These are phyloP conservation scores for Rhodotorula sp. DNA, from an alignment of 1,284 basidiomycete species.

Conservation along the genomic window DNA sequence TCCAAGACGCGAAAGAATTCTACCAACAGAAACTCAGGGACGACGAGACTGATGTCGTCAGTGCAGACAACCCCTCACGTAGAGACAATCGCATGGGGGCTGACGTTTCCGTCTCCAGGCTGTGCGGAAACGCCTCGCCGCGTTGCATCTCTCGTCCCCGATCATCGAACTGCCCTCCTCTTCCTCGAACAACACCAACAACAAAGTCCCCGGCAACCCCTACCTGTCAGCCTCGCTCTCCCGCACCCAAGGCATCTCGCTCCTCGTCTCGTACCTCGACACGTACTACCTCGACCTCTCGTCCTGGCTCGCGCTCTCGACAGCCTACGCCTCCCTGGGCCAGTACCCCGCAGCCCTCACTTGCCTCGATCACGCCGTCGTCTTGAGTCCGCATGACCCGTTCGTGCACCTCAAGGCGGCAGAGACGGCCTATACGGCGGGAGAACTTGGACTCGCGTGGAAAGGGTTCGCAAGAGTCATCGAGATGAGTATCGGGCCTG, in stretches of 20 bases:
- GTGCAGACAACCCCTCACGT: constrained; percentile 47
- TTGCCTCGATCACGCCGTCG: constrained; percentile 73
- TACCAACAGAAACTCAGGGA: constrained; percentile 67
- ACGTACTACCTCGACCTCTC: constrained; percentile 90
- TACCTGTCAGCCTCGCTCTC: constrained; percentile 37
- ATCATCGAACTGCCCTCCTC: background rate
- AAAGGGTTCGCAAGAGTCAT: constrained; percentile 77
- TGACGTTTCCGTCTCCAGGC: constrained; percentile 45
- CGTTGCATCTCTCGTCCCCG: constrained; percentile 20
- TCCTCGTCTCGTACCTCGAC: constrained; percentile 78
- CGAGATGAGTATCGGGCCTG: constrained; percentile 64
- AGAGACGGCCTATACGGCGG: constrained; percentile 79
- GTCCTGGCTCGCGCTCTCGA: constrained; percentile 90
- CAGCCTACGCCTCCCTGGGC: constrained; percentile 74
- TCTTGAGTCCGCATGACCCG: constrained; percentile 79
- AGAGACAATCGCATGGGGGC: background rate
- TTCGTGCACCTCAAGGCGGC: constrained; percentile 78
- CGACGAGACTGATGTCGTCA: constrained; percentile 73
- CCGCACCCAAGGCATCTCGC: constrained; percentile 60
- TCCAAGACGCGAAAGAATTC: constrained; percentile 58
- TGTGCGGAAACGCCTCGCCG: constrained; percentile 52
- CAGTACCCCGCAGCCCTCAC: constrained; percentile 71
- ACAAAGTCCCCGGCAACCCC: constrained; percentile 41
- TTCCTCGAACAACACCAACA: background rate
- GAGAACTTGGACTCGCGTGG: constrained; percentile 66